Evolutionary conservation across 2,329 filamentous ascomycete species (phyloP), one percentile per base, ranked within the genome.

Genomic region (Trichoderma gracile): DNA sequence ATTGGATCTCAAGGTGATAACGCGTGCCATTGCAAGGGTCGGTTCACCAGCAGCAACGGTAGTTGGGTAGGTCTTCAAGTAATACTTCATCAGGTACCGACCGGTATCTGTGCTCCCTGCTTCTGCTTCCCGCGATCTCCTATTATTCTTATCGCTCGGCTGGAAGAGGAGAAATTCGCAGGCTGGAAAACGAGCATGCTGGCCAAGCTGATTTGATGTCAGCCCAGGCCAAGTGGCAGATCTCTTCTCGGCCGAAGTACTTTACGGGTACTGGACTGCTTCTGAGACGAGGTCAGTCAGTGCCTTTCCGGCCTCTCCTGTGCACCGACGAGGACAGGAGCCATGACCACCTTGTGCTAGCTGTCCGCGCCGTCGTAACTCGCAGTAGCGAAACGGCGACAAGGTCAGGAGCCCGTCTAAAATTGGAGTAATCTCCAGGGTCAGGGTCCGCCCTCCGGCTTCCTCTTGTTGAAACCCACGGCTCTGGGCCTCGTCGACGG

Each of bases 401-500:
- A 63, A 12, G 23, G 38, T 33, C 45, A n/a, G 54, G 56, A 64
- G 27, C 62, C 54, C 40, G 38, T 64, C 62, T 58, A 64, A 64
- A 64, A 64, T 64, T 64, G 62, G 62, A 64, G 47, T 53, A 61
- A 61, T 61, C 49, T 61, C 58, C 49, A 43, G 30, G 47, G 21
- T 53, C n/a, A 25, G 25, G 30, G 33, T 38, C 33, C 45, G 15
- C n/a, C 46, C 33, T 23, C 45, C 52, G 54, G 9, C 30, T 27
- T 27, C n/a, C 53, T 55, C 53, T 38, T 45, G 21, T 17, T 23
- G 27, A 10, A 52, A 52, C 46, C 38, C 57, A 42, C 47, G 58
- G 33, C 17, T 47, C 47, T 27, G 57, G 57, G 57, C 43, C 17
- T 57, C 17, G 42, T 30, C n/a, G 54, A 33, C 33, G 46, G 17